Percentiles rank a stretch among this genome's conserved stretches.
These are phyloP conservation scores for Lupinus albus DNA, from an alignment of 306 rosid genomes.

Conservation along the genomic window DNA sequence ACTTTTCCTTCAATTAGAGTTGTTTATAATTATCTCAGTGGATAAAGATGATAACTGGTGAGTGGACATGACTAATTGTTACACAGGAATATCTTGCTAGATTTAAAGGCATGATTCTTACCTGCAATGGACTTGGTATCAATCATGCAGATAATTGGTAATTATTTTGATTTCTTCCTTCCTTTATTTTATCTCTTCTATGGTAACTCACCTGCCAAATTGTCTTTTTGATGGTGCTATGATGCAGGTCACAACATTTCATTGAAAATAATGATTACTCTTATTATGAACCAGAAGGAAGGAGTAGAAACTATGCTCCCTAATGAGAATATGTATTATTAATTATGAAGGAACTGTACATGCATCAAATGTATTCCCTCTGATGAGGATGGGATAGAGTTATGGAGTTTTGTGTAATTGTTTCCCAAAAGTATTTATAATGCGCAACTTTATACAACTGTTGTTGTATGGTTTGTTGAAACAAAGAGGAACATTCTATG, in stretches of 20 bases:
- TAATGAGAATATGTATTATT: too few relatives aligned
- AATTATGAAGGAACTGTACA: too few relatives aligned
- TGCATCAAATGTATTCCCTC: too few relatives aligned
- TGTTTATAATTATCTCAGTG: constrained; percentile 24
- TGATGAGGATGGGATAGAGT: too few relatives aligned
- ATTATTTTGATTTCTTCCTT: constrained; percentile 22
- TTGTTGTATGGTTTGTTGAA: too few relatives aligned
- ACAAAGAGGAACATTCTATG: too few relatives aligned
- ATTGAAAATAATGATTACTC: constrained; percentile 42
- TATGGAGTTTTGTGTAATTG: too few relatives aligned
- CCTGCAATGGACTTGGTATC: constrained; percentile 83
- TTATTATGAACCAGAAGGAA: neutral
- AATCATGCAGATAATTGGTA: constrained; percentile 57
- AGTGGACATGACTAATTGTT: constrained; percentile 16
- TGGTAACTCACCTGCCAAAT: neutral
- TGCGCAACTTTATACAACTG: too few relatives aligned
- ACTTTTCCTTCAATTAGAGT: constrained; percentile 12
- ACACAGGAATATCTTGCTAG: constrained; percentile 77
- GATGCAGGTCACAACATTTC: constrained; percentile 63
- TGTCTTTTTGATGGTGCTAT: constrained; percentile 4
- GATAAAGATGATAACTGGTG: constrained; percentile 8
- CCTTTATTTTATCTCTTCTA: constrained; percentile 9
- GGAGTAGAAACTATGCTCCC: neutral
- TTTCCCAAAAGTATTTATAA: too few relatives aligned
- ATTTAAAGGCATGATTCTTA: constrained; percentile 81